Base-by-base conservation (phyloP, 2,329 filamentous ascomycete species). In the Trichophyton simii region DNA sequence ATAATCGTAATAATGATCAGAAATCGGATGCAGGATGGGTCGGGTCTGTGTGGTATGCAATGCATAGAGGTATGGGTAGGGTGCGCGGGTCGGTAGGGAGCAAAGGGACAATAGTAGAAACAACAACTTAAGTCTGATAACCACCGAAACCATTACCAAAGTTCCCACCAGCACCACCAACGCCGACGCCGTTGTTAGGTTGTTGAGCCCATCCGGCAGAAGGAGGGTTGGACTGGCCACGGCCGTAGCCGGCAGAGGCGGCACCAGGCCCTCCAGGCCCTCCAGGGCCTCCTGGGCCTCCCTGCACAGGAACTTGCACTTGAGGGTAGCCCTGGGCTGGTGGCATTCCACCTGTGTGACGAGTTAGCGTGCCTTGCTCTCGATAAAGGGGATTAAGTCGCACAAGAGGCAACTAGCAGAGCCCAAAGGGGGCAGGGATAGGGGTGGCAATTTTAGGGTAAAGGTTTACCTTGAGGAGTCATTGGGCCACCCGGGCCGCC, bases 161-260 rank as follows among this genome's bases (percentile, higher is more conserved):
- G 63, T 76, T 78, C 63, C 71, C 72, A 65, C 74, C 76, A 66
- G 72, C 73, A 58, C 55, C 55, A 15, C 55, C 55, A 58, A 58
- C 55, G 15, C 55, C 38, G n/a, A 58, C 55, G 20, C 34, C 38
- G 28, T 44, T 58, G 55, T 58, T 58, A 42, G 55, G 38, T 61
- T 79, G 79, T 69, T 81, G 79, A 63, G 77, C 78, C 78, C 81
- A 82, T 69, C 80, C 79, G 65, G 73, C 71, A 60, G 75, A 59
- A n/a, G 59, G 74, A 67, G 80, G 78, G 61, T 78, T 75, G 65
- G 80, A 80, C 65, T 80, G 80, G 66, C 88, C 89, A 72, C 90
- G 89, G 65, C 89, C 89, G 71, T 91, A 96, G 64, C 89, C 89
- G 68, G 88, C 89, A 68, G 88, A 87, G 71, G 87, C 94, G 67